Base-by-base conservation (phyloP, 768 basidiomycete genomes). In the Kwoniella mangroviensis region DNA sequence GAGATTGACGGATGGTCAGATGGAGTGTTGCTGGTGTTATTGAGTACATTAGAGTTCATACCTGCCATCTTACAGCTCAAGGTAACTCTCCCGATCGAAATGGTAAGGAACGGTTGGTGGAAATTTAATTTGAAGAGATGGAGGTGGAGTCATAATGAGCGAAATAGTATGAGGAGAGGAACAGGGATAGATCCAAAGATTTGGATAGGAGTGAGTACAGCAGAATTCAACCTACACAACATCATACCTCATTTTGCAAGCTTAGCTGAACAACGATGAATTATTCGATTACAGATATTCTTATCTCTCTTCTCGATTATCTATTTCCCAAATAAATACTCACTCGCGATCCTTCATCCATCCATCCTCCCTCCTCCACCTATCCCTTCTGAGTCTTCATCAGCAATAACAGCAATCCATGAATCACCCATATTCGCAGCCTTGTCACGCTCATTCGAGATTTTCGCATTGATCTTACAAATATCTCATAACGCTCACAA, bases 401-500 rank as follows among this genome's bases (percentile, higher is more conserved):
- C 15, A 57, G 28, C 12, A 12, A 17, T 41, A 60, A 17, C 7
- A 21, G 40, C n/a, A 11, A 41, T 60, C 10, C 17, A 42, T 22
- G 41, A 43, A 43, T 19, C 9, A 4, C 52, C 58, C 60, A 68
- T 40, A 40, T 62, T n/a, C 67, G 28, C 41, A 15, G 15, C 63
- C 15, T 51, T 57, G 15, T 65, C 21, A 24, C 22, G 42, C 26
- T 19, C 45, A 10, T 21, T 65, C 22, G 54, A 42, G 19, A n/a
- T 67, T 4, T 49, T 28, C 10, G 19, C 72, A 24, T 40, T 42
- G 19, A 28, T 40, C 13, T 49, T 70, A 11, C 62, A 64, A 55
- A 41, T 69, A 3, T 28, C 41, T 11, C 72, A 73, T 22, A 75
- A 75, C 56, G 52, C 55, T 12, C 7, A 49, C n/a, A 21, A 41